Conservation (phyloP, 805 yeast species). For the Kuraishia ogatae region DNA sequence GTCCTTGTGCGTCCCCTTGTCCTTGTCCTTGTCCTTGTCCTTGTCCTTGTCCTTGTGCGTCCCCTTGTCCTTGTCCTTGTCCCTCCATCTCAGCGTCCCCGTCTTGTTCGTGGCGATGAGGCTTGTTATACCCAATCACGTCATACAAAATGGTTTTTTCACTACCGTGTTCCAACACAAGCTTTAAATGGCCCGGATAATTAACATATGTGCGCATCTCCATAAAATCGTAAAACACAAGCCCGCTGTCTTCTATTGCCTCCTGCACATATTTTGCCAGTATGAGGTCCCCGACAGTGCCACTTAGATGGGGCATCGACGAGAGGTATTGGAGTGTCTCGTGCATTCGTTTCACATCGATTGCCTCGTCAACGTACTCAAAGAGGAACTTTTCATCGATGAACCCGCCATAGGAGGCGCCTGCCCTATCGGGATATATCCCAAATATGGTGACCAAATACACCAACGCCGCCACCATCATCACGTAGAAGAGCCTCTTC, state of each 20-base stretch:
- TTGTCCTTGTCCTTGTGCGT: not conserved
- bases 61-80: not conserved
- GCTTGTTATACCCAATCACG: too few relatives aligned
- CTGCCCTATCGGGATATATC: slow-evolving; percentile 32
- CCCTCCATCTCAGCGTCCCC: not conserved
- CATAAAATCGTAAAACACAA: slow-evolving; percentile 40
- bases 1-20: not conserved
- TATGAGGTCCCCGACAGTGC: slow-evolving; percentile 78
- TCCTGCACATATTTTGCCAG: slow-evolving; percentile 58
- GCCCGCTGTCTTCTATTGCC: slow-evolving; percentile 48
- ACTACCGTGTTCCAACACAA: not conserved
- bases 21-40: not conserved
- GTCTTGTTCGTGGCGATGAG: too few relatives aligned
- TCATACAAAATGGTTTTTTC: not conserved
- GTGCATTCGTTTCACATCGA: slow-evolving; percentile 51
- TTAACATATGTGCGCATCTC: slow-evolving; percentile 51
- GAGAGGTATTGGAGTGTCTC: slow-evolving; percentile 64
- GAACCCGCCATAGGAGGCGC: slow-evolving; percentile 45
- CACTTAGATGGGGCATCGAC: slow-evolving; percentile 80
- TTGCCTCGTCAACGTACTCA: slow-evolving; percentile 36
- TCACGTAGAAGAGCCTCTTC: slow-evolving; percentile 65
- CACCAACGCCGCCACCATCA: slow-evolving; percentile 49
- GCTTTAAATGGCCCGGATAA: slow-evolving; percentile 38
- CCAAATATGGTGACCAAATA: slow-evolving; percentile 54
- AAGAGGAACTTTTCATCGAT: slow-evolving; percentile 48